These are phyloP conservation scores for Emericellopsis cladophorae DNA, from an alignment of 2,329 filamentous ascomycete genomes.

Conservation along the genomic window DNA sequence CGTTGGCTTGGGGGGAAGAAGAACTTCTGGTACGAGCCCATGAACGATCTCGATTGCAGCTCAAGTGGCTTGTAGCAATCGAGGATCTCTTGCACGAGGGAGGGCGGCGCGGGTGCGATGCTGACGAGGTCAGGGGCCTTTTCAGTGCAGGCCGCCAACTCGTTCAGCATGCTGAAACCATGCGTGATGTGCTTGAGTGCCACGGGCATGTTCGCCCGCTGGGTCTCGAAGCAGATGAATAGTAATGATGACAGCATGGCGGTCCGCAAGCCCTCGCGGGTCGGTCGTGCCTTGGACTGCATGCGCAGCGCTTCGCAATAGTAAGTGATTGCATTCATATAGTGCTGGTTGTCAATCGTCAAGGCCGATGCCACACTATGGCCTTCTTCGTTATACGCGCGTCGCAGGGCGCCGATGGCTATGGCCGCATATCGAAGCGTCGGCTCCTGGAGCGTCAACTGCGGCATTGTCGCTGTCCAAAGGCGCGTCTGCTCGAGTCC, in stretches of 20 bases:
- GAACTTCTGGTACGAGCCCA: slow-evolving; percentile 20
- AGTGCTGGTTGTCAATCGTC: slow-evolving; percentile 19
- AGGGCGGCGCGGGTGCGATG: slow-evolving; percentile 21
- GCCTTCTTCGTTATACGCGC: slow-evolving; percentile 14
- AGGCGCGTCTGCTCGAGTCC: slow-evolving; percentile 18
- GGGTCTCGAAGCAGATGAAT: slow-evolving; percentile 27
- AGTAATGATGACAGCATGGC: slow-evolving; percentile 24
- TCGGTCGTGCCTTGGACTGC: slow-evolving; percentile 21
- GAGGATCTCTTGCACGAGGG: slow-evolving; percentile 22
- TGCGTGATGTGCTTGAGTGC: slow-evolving; percentile 26
- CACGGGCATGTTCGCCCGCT: slow-evolving; percentile 23
- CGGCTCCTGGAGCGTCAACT: slow-evolving; percentile 22
- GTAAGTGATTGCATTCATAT: slow-evolving; percentile 24
- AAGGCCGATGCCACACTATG: slow-evolving; percentile 7
- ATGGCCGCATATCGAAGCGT: slow-evolving; percentile 25
- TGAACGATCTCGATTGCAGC: slow-evolving; percentile 23
- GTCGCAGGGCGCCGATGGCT: slow-evolving; percentile 24
- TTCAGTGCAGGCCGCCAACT: slow-evolving; percentile 20
- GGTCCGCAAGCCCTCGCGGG: slow-evolving; percentile 21
- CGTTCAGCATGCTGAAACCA: slow-evolving; percentile 26
- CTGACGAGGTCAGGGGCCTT: slow-evolving; percentile 21
- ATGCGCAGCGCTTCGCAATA: slow-evolving; percentile 27
- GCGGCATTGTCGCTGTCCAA: slow-evolving; percentile 26
- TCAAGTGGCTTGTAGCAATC: slow-evolving; percentile 25
- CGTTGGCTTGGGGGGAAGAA: slow-evolving; percentile 14